A percentile compares a stretch with the other conserved stretches of the same genome.
Evolutionary conservation across 2,329 filamentous ascomycete genomes (phyloP).

Genomic region (Podosphaera xanthii): DNA sequence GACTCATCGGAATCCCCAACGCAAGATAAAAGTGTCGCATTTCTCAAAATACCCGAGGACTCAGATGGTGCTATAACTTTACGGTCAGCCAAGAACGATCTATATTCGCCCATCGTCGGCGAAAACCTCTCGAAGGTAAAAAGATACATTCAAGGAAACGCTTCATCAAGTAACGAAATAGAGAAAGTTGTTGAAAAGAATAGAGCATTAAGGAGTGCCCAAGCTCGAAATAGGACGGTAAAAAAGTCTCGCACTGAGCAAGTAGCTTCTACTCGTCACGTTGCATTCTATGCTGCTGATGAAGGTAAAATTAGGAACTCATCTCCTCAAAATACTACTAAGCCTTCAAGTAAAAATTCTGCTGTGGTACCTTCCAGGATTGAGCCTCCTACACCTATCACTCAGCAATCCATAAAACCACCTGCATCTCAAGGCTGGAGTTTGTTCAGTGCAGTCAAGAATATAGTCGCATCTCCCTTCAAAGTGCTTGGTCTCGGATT

Average conservation of each 20-base stretch:
- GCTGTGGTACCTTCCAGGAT: no score
- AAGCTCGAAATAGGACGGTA: no score
- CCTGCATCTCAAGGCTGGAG: not conserved
- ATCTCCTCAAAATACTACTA: no score
- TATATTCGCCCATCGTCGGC: not conserved
- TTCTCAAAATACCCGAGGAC: not conserved
- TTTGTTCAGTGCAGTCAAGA: not conserved
- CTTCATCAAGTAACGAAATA: no score
- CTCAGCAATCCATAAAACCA: not conserved
- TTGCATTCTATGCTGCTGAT: no score
- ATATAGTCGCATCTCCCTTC: constrained; percentile 1
- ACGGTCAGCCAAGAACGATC: not conserved
- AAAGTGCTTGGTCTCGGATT: constrained; percentile 1
- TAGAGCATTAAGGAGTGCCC: no score
- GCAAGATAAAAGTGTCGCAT: not conserved
- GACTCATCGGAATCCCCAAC: not conserved
- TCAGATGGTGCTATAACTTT: not conserved
- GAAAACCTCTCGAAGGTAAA: not conserved
- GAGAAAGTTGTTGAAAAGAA: no score
- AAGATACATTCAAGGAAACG: not conserved
- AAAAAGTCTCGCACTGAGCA: no score
- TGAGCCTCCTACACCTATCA: not conserved
- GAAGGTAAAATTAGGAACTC: no score
- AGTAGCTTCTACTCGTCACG: no score
- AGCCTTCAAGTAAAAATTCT: no score